These are phyloP conservation scores for Mycena crocata DNA, from an alignment of 768 basidiomycete species.

Conservation along the genomic window DNA sequence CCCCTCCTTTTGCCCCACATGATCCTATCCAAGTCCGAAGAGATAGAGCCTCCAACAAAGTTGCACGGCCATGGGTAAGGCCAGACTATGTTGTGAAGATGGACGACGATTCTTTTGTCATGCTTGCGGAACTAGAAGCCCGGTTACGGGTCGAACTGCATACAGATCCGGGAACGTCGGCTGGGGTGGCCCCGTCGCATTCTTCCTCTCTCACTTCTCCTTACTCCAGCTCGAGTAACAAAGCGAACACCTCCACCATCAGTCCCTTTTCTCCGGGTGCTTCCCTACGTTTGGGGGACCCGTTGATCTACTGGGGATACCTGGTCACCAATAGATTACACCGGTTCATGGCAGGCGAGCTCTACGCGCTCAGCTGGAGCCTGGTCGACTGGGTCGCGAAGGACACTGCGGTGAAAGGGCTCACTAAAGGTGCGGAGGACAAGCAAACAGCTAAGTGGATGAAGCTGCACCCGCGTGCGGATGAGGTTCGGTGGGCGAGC, in stretches of 20 bases:
- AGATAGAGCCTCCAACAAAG: constrained; percentile 53
- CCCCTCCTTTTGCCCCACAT: constrained; percentile 76
- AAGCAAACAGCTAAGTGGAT: constrained; percentile 96
- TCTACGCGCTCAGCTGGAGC: constrained; percentile 91
- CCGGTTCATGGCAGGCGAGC: constrained; percentile 94
- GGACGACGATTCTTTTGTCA: constrained; percentile 95
- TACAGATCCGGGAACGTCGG: constrained; percentile 43
- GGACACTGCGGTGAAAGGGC: constrained; percentile 71
- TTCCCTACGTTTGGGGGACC: constrained; percentile 54
- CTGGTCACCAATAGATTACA: constrained; percentile 90
- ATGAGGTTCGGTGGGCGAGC: constrained; percentile 87
- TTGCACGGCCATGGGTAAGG: constrained; percentile 75
- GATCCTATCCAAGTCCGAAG: constrained; percentile 72
- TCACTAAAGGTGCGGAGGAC: constrained; percentile 89
- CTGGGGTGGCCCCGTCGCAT: constrained; percentile 30
- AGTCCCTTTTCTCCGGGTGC: constrained; percentile 10
- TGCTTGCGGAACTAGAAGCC: constrained; percentile 95
- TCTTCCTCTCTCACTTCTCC: constrained; percentile 4
- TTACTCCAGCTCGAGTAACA: constrained; percentile 17
- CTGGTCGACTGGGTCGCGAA: constrained; percentile 89
- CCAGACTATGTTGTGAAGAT: constrained; percentile 95
- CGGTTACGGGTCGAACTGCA: constrained; percentile 84
- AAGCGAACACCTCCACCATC: constrained; percentile 20
- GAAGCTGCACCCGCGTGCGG: constrained; percentile 81
- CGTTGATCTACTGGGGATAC: constrained; percentile 89